These are phyloP conservation scores for Phytophthora pistaciae DNA, from an alignment of 352 stramenopile genomes.

Conservation along the genomic window DNA sequence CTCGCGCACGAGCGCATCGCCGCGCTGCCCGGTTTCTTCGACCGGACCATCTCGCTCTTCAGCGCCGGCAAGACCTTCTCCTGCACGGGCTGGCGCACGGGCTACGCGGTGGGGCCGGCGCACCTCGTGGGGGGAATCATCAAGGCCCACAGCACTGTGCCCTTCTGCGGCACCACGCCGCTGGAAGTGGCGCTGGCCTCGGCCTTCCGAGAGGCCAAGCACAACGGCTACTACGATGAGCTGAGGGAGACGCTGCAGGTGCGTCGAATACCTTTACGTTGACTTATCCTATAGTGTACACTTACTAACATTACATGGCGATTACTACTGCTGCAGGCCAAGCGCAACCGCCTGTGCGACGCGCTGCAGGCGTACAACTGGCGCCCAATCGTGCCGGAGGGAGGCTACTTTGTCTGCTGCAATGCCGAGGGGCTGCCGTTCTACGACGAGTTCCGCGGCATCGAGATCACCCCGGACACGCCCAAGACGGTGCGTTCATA, in stretches of 20 bases:
- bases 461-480: slow-evolving; percentile 59
- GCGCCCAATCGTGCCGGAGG: slow-evolving; percentile 92
- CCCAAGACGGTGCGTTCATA: slow-evolving; percentile 59
- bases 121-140: slow-evolving; percentile 70
- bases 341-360: slow-evolving; percentile 88
- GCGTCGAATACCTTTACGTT: slow-evolving; percentile 7
- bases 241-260: slow-evolving; percentile 70
- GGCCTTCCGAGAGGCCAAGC: slow-evolving; percentile 88
- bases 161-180: slow-evolving; percentile 96
- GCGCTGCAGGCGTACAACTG: slow-evolving; percentile 86
- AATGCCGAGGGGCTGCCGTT: slow-evolving; percentile 76
- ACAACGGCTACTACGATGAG: slow-evolving; percentile 88
- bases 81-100: slow-evolving; percentile 94
- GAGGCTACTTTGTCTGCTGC: slow-evolving; percentile 96
- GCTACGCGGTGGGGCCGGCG: slow-evolving; percentile 76
- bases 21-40: slow-evolving; percentile 82
- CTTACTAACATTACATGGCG: slow-evolving; percentile 23
- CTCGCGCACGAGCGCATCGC: slow-evolving; percentile 76
- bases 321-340: slow-evolving; percentile 48
- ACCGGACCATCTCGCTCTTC: slow-evolving; percentile 94
- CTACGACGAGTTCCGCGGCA: slow-evolving; percentile 76
- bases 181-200: slow-evolving; percentile 94
- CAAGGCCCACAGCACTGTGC: slow-evolving; percentile 85
- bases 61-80: slow-evolving; percentile 95
- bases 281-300: slow-evolving; percentile 29